Evolutionary conservation across 352 stramenopile species (phyloP).

Genomic region (Phytophthora sp.): DNA sequence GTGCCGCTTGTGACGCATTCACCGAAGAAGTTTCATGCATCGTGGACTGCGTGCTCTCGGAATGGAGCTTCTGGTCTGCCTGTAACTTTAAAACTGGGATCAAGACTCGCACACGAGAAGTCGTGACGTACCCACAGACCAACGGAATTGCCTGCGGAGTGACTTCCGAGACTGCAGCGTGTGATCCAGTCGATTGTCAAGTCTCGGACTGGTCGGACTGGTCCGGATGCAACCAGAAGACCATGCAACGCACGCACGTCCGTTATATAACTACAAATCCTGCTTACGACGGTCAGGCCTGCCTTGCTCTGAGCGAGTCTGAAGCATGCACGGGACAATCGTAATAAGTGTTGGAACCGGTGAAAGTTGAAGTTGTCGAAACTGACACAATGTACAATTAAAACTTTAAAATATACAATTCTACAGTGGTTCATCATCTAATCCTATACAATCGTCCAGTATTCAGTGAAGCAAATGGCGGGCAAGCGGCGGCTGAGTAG

Average conservation of each 20-base stretch:
- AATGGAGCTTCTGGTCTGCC: conserved; percentile 54
- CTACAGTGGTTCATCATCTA: neutral
- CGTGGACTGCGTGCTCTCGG: conserved; percentile 52
- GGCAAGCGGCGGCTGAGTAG: conserved; percentile 36
- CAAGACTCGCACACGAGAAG: conserved; percentile 44
- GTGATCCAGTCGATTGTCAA: conserved; percentile 52
- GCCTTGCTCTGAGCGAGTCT: conserved; percentile 33
- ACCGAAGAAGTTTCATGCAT: conserved; percentile 41
- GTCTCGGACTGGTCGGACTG: conserved; percentile 57
- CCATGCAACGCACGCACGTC: conserved; percentile 36
- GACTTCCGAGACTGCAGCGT: conserved; percentile 31
- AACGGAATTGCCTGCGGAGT: conserved; percentile 36
- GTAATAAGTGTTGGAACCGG: no score
- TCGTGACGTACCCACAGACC: conserved; percentile 39
- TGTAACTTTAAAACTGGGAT: conserved; percentile 52
- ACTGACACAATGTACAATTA: no score
- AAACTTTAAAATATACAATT: no score
- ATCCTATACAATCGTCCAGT: neutral
- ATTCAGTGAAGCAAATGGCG: no score
- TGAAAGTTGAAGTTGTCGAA: no score
- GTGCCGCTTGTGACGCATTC: conserved; percentile 31
- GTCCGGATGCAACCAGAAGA: conserved; percentile 60
- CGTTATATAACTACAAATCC: conserved; percentile 42
- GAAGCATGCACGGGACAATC: conserved; percentile 40
- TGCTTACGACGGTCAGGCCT: conserved; percentile 41